Base-by-base conservation (phyloP, 805 yeast species). In the Tetrapisispora taiwanensis region DNA sequence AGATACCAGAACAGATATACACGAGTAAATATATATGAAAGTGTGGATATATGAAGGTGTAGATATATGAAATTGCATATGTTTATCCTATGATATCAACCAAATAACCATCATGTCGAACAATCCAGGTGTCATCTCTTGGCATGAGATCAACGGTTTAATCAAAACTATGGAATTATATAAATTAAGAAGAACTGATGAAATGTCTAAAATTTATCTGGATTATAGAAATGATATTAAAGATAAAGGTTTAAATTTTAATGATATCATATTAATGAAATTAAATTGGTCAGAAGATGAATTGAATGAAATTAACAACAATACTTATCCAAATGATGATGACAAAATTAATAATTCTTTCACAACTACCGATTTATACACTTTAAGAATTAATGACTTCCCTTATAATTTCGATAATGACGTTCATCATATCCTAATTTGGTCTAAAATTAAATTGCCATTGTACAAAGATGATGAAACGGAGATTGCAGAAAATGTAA, bases 391-490 rank as follows among this genome's bases (percentile, higher is more conserved):
- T 22, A 84, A 84, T 56, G 79, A 77, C 48, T 84, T 79, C 61
- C 88, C 88, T 0, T 84, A 84, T 62, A 71, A 73, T 52, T 74
- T 81, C 48, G 77, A 71, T 31, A 49, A 56, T 0, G 68, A 68
- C 36, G 70, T 81, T 4, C 59, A 62, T 5, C 90, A 83, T 59
- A 55, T 82, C 14, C 73, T 84, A 36, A 70, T 79, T 1, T 84
- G 92, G 90, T 70, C 81, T 1, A 81, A 81, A 54, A 62, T 73
- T 17, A 68, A 68, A 13, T 71, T 84, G 44, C 71, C 69, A 12
- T 62, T 74, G 3, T 84, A 79, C 52, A 71, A 73, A 7, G 44
- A 52, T 18, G 55, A 50, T 44, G 46, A 48, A 18, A 50, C 49
- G 10, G 73, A 76, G 15, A 60, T 55, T 1, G 50, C 63, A n/a